Percentiles rank a stretch among this genome's conserved stretches.
These are phyloP conservation scores for Cruciata laevipes DNA, from an alignment of 257 asterid species.

Conservation along the genomic window DNA sequence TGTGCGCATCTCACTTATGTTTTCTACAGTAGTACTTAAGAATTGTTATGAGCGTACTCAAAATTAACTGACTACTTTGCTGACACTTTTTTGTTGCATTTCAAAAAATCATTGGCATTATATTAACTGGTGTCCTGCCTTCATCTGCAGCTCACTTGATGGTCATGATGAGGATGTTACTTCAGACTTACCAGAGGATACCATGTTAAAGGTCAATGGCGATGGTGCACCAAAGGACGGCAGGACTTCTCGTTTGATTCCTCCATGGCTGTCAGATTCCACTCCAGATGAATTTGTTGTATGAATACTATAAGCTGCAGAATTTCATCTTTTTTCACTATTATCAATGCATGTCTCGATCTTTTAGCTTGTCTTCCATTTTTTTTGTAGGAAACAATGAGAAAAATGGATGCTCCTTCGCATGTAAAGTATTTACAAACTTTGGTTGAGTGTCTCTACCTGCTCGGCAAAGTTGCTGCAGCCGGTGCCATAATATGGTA, in stretches of 20 bases:
- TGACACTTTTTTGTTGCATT: neutral
- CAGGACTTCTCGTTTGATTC: conserved; percentile 56
- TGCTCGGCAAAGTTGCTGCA: conserved; percentile 99
- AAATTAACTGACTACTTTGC: neutral
- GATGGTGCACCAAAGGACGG: conserved; percentile 47
- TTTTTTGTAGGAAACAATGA: conserved; percentile 81
- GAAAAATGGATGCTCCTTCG: conserved; percentile 74
- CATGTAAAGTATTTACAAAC: conserved; percentile 96
- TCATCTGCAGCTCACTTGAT: conserved; percentile 56
- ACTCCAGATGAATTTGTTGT: conserved; percentile 98
- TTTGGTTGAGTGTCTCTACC: conserved; percentile 89
- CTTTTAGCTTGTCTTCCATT: conserved; percentile 19
- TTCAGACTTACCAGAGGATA: conserved; percentile 49
- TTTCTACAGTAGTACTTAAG: neutral
- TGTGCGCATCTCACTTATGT: neutral
- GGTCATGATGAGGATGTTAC: conserved; percentile 71
- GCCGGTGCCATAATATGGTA: conserved; percentile 98
- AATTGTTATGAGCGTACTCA: neutral
- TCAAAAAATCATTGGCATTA: neutral
- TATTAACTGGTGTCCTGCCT: conserved; percentile 4
- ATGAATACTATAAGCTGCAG: conserved; percentile 37
- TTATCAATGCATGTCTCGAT: conserved; percentile 17
- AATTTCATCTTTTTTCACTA: conserved; percentile 20
- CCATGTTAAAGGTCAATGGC: conserved; percentile 49
- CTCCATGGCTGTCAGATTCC: conserved; percentile 85